These are phyloP conservation scores for Didymella segeticola DNA, from an alignment of 2,329 filamentous ascomycete species.

Conservation along the genomic window DNA sequence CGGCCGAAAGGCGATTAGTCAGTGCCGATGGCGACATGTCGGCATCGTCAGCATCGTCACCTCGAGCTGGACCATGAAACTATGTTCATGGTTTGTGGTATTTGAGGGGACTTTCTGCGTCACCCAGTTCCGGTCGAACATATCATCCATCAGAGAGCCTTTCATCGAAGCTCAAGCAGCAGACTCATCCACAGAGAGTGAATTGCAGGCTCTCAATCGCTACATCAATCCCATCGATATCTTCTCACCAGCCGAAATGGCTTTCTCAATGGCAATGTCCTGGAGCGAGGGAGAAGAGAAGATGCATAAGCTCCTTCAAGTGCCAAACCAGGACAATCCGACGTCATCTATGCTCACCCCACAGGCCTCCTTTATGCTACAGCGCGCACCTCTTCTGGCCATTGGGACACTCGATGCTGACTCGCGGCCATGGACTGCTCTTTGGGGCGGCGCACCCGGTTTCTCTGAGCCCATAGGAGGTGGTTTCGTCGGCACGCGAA, in stretches of 20 bases:
- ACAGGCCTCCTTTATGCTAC: slow-evolving; percentile 66
- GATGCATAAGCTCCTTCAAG: slow-evolving; percentile 68
- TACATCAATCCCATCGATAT: not conserved
- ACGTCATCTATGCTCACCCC: slow-evolving; percentile 68
- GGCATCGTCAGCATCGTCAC: not conserved
- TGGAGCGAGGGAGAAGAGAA: slow-evolving; percentile 73
- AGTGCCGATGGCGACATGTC: slow-evolving; percentile 17
- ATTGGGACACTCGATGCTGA: slow-evolving; percentile 73
- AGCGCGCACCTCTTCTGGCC: slow-evolving; percentile 71
- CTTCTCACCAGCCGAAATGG: slow-evolving; percentile 37
- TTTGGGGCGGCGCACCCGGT: slow-evolving; percentile 77
- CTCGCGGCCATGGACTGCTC: slow-evolving; percentile 74
- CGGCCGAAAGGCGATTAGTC: slow-evolving; percentile 13
- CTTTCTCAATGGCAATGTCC: slow-evolving; percentile 53
- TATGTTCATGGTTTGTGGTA: no score
- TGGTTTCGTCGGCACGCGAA: slow-evolving; percentile 68
- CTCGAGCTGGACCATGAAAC: no score
- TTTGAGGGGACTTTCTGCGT: no score
- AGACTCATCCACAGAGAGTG: no score
- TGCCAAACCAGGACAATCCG: slow-evolving; percentile 69
- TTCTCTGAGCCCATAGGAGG: slow-evolving; percentile 70
- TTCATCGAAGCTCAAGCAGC: no score
- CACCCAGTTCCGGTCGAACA: no score
- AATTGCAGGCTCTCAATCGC: not conserved
- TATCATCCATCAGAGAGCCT: no score